Evolutionary conservation across 2,329 filamentous ascomycete genomes (phyloP).

Genomic region (Penicillium sp.): DNA sequence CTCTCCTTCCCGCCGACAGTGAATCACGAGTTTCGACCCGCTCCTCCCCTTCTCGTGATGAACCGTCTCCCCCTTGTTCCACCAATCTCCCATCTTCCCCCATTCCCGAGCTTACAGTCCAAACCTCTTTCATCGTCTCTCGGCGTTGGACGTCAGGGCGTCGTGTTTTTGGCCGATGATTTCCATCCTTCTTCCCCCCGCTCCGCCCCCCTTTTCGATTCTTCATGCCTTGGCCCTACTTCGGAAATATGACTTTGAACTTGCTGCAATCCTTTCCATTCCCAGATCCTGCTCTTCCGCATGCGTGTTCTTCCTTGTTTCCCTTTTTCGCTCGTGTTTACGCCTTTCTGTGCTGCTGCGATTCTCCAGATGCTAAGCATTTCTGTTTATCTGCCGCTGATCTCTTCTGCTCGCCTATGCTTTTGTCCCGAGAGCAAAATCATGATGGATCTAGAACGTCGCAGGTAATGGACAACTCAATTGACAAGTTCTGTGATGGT

Average conservation of each 20-base stretch:
- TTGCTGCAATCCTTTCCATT: constrained; percentile 14
- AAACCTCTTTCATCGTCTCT: constrained; percentile 33
- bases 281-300: constrained; percentile 10
- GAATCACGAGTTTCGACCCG: constrained; percentile 16
- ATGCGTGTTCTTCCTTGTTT: constrained; percentile 2
- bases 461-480: constrained; percentile 13
- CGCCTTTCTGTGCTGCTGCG: constrained; percentile 1
- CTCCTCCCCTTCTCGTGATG: constrained; percentile 13
- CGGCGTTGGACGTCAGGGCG: constrained; percentile 42
- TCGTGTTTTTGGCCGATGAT: constrained; percentile 37
- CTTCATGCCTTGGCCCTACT: constrained; percentile 13
- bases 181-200: constrained; percentile 13
- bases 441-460: constrained; percentile 16
- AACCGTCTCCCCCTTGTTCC: constrained; percentile 7
- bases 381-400: constrained; percentile 10
- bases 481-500: constrained; percentile 14
- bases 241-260: constrained; percentile 17
- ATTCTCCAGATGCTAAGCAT: constrained; percentile 11
- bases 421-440: constrained; percentile 8
- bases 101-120: constrained; percentile 25
- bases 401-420: constrained; percentile 7
- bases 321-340: constrained; percentile 1
- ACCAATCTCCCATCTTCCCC: constrained; percentile 10
- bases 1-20: constrained; percentile 7
- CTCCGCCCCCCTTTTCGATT: constrained; percentile 36